Percentiles rank a stretch among this genome's conserved stretches.
phyloP scores from a whole-genome alignment of 2,329 filamentous ascomycete genomes.

The Phialocephala subalpina region DNA sequence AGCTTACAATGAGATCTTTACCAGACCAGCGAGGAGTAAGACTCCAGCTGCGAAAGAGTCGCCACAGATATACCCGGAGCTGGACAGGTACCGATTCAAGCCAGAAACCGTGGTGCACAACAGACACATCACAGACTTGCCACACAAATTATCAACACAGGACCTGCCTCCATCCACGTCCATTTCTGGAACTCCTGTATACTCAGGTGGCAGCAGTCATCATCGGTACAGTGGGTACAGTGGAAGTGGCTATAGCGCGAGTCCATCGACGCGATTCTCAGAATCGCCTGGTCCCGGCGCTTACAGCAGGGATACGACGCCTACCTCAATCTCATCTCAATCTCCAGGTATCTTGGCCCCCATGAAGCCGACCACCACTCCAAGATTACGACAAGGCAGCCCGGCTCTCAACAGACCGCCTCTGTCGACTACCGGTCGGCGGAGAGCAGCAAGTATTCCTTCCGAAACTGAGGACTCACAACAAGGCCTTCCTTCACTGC shows the following conservation, averaged over 20 bases:
- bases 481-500: conserved; percentile 68
- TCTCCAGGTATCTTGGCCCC: conserved; percentile 68
- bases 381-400: conserved; percentile 61
- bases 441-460: conserved; percentile 62
- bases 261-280: conserved; percentile 78
- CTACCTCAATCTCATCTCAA: conserved; percentile 79
- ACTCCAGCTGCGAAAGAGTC: conserved; percentile 29
- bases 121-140: conserved; percentile 53
- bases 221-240: conserved; percentile 46
- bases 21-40: conserved; percentile 40
- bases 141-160: conserved; percentile 67
- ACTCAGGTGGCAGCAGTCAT: conserved; percentile 50
- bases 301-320: conserved; percentile 81
- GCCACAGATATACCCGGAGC: conserved; percentile 60
- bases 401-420: conserved; percentile 64
- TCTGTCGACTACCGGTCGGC: conserved; percentile 60
- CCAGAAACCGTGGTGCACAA: conserved; percentile 46
- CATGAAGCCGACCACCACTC: conserved; percentile 46
- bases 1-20: conserved; percentile 51
- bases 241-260: conserved; percentile 66
- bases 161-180: conserved; percentile 73
- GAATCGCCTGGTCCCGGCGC: conserved; percentile 73
- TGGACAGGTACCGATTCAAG: conserved; percentile 66
- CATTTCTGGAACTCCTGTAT: conserved; percentile 56
- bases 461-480: conserved; percentile 57